A percentile compares a stretch with the other conserved stretches of the same genome.
Conservation (phyloP, 768 basidiomycete genomes). For the Pholiota microspora region DNA sequence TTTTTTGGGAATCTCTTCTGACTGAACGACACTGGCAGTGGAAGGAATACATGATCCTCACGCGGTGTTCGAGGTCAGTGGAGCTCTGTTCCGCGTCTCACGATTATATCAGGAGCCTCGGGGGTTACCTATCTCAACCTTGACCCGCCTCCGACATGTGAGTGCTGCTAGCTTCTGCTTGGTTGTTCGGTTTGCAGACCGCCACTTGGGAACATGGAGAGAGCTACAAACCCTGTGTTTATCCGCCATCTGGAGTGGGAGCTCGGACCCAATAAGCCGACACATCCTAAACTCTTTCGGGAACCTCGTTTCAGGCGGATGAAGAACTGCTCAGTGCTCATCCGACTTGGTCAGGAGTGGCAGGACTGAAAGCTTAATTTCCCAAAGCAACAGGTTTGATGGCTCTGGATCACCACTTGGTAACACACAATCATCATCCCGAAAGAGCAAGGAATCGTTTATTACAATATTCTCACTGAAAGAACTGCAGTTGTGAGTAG, state of each 20-base stretch:
- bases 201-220: neutral
- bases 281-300: neutral
- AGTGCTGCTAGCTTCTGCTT: neutral
- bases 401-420: neutral
- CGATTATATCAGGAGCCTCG: neutral
- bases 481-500: too few species aligned
- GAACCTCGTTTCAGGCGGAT: neutral
- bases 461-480: neutral
- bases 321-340: neutral
- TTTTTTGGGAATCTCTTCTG: too few species aligned
- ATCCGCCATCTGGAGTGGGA: neutral
- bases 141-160: neutral
- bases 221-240: too few species aligned
- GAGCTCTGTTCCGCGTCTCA: neutral
- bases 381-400: neutral
- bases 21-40: neutral
- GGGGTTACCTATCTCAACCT: neutral
- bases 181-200: too few species aligned
- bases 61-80: constrained; percentile 1
- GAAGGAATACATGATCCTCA: neutral
- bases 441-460: neutral
- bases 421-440: neutral
- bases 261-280: neutral
- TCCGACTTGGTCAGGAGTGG: neutral
- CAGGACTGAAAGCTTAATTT: neutral